phyloP scores from a whole-genome alignment of 2,329 filamentous ascomycete species.

The Thermoascus crustaceus region DNA sequence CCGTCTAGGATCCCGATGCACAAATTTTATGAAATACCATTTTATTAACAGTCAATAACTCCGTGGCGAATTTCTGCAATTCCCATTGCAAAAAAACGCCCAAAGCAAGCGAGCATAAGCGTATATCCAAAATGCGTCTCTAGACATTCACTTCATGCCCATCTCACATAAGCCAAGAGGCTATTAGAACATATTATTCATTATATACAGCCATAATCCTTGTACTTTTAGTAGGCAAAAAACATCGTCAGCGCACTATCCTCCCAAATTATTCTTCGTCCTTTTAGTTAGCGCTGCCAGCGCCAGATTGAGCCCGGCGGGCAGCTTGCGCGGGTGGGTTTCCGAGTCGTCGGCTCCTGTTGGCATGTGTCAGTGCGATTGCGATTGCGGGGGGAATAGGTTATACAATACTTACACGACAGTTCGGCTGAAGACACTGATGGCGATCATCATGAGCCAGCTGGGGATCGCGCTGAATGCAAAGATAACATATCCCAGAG shows the following conservation, averaged over 20 bases:
- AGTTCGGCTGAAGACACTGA: slow-evolving; percentile 53
- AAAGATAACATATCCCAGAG: slow-evolving; percentile 50
- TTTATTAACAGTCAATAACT: too few species aligned
- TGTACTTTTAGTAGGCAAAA: slow-evolving; percentile 8
- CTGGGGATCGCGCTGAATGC: slow-evolving; percentile 51
- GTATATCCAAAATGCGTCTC: too few species aligned
- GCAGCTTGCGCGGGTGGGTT: slow-evolving; percentile 12
- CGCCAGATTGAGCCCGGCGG: slow-evolving; percentile 8
- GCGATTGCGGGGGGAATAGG: not conserved
- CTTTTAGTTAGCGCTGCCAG: slow-evolving; percentile 15
- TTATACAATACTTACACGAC: slow-evolving; percentile 50
- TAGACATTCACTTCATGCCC: too few species aligned
- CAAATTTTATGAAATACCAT: too few species aligned
- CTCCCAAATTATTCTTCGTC: slow-evolving; percentile 9
- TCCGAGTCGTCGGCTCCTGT: slow-evolving; percentile 22
- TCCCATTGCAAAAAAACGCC: too few species aligned
- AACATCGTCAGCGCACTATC: slow-evolving; percentile 8
- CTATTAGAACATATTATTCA: slow-evolving; percentile 12
- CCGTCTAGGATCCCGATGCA: too few species aligned
- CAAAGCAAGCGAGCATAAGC: too few species aligned
- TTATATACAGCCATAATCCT: slow-evolving; percentile 27
- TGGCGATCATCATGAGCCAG: slow-evolving; percentile 57
- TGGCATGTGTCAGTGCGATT: slow-evolving; percentile 1
- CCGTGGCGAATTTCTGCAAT: too few species aligned
- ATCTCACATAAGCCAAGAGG: slow-evolving; percentile 4